Conservation (phyloP, 306 rosid genomes). For the Rosa persica region DNA sequence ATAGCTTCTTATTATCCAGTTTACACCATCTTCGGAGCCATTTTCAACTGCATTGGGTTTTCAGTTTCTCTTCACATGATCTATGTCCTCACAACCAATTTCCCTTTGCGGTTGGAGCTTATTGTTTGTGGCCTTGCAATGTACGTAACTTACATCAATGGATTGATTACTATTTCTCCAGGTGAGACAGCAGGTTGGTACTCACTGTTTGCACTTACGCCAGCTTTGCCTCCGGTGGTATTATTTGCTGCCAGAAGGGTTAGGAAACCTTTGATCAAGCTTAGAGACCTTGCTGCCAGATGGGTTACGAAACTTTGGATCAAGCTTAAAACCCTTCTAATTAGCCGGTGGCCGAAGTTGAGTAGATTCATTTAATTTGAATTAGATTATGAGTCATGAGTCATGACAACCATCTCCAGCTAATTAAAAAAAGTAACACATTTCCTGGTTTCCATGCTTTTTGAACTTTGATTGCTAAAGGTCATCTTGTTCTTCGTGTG, state of each 20-base stretch:
- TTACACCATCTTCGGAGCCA: not conserved
- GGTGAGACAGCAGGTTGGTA: not conserved
- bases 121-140: not conserved
- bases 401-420: not conserved
- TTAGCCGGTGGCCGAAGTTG: not conserved
- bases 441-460: not conserved
- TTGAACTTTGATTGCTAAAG: not conserved
- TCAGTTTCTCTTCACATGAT: conserved; percentile 18
- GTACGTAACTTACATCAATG: not conserved
- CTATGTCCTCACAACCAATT: not conserved
- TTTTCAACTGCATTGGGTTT: conserved; percentile 32
- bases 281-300: not conserved
- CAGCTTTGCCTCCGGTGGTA: not conserved
- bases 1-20: not conserved
- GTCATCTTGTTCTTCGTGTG: not conserved
- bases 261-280: not conserved
- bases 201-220: not conserved
- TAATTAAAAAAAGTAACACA: not conserved
- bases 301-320: not conserved
- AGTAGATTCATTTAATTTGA: not conserved
- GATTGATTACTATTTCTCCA: conserved; percentile 6
- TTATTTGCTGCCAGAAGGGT: not conserved
- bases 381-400: not conserved
- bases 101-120: conserved; percentile 6
- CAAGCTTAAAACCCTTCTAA: not conserved